Evolutionary conservation across 2,329 filamentous ascomycete genomes (phyloP), one percentile per base, ranked within the genome.

Genomic region (Hypoxylon sp.): DNA sequence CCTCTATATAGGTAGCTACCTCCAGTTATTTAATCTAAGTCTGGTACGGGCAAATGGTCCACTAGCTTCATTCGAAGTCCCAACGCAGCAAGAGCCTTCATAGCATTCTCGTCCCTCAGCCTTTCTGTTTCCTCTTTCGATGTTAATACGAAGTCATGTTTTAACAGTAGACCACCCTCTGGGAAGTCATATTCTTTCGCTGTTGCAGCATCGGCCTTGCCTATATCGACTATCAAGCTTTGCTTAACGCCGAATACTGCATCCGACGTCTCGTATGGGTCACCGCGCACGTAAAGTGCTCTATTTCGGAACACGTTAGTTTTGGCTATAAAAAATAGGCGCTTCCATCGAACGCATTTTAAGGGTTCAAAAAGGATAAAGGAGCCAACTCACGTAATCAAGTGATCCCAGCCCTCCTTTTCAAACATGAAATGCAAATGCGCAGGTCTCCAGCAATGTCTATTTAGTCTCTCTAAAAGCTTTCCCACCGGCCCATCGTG

Each of bases 351-450:
- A 43, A 17, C 7, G 7, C 5, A 17, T 17, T 43, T 10, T 17
- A n/a, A 10, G 5, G n/a, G n/a, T 25, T 13, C 14, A 23, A 28
- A 13, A 7, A 25, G 9, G 49, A 28, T 41, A 17, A 23, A 43
- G 23, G n/a, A 28, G 32, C 14, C n/a, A 9, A 89, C 90, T 70
- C 83, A 94, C 92, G 93, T 97, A 76, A 96, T 91, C 74, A 97
- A 80, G 77, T 91, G 87, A 82, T 97, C 93, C 81, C 87, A 94
- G 0, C 92, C 91, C 34, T 84, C 79, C 82, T 93, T 94, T 76
- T 90, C 88, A 80, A 97, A 94, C 92, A 97, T 96, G 75, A 96
- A 96, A 79, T 96, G 93, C 84, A 95, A 87, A 79, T 96, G 93
- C 19, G 89, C 87, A 1, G 93, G 93, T 57, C 93, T 82, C 82